Conservation (phyloP, 306 rosid species). For the Fragaria vesca region DNA sequence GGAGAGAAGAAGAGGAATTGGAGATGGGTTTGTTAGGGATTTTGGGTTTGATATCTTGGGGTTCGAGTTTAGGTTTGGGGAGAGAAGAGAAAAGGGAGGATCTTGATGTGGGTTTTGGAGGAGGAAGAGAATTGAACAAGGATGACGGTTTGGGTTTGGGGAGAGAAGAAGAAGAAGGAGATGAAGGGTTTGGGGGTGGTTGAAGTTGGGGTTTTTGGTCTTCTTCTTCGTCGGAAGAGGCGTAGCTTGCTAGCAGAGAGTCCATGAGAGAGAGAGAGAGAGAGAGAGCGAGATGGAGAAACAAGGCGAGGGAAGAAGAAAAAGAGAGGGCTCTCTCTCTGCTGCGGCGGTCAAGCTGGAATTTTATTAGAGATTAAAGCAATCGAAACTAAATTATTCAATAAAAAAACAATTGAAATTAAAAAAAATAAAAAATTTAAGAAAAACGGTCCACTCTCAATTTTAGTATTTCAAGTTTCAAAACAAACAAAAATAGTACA, state of each 20-base stretch:
- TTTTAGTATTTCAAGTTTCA: too few species aligned
- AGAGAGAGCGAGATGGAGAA: too few species aligned
- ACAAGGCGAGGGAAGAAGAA: too few species aligned
- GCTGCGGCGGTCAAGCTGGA: too few species aligned
- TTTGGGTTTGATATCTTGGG: slow-evolving; percentile 26
- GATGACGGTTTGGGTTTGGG: not conserved
- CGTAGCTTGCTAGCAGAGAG: slow-evolving; percentile 76
- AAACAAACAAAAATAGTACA: too few species aligned
- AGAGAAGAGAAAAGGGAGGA: slow-evolving; percentile 45
- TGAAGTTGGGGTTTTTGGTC: slow-evolving; percentile 23
- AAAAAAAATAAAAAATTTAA: too few species aligned
- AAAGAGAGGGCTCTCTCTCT: too few species aligned
- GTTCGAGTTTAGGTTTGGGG: slow-evolving; percentile 48
- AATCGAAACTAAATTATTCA: too few species aligned
- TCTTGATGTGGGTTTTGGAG: slow-evolving; percentile 13
- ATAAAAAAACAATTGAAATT: too few species aligned
- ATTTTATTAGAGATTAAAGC: too few species aligned
- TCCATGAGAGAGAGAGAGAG: slow-evolving; percentile 41
- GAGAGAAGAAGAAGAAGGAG: not conserved
- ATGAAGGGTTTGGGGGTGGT: not conserved
- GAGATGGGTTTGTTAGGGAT: slow-evolving; percentile 19
- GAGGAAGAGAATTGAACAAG: not conserved
- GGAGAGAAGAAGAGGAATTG: slow-evolving; percentile 20
- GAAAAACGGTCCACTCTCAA: too few species aligned
- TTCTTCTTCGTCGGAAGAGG: slow-evolving; percentile 76